Evolutionary conservation across 371 early-diverging fungal species (phyloP).

Genomic region (Mucor mucedo): DNA sequence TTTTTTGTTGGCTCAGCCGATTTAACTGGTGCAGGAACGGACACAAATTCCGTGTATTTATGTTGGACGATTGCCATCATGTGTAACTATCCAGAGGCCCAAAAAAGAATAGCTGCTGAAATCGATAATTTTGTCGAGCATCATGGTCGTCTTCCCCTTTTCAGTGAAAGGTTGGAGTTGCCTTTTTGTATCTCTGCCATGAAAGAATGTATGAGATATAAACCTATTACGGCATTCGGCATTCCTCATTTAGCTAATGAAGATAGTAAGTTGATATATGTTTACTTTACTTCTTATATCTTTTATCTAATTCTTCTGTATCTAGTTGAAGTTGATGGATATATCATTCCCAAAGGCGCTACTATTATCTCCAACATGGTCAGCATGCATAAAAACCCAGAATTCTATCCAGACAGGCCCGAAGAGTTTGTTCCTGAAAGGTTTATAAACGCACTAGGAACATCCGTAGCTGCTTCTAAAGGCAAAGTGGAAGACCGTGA

Average conservation of each 20-base stretch:
- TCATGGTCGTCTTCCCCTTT: conserved; percentile 9
- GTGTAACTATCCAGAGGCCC: conserved; percentile 17
- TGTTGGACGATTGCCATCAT: conserved; percentile 24
- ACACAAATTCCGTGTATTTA: conserved; percentile 16
- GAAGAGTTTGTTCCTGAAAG: conserved; percentile 21
- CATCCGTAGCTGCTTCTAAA: conserved; percentile 20
- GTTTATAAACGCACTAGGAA: conserved; percentile 16
- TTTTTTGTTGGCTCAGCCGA: conserved; percentile 12
- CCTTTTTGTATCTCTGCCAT: conserved; percentile 23
- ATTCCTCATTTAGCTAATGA: conserved; percentile 11
- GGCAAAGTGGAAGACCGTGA: conserved; percentile 21
- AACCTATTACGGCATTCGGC: conserved; percentile 13
- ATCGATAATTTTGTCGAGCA: conserved; percentile 11
- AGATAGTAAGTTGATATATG: conserved; percentile 16
- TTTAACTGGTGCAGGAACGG: conserved; percentile 22
- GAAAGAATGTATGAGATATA: conserved; percentile 22
- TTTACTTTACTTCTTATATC: too few species aligned
- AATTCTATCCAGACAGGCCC: conserved; percentile 12
- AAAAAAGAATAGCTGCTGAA: conserved; percentile 13
- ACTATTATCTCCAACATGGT: conserved; percentile 14
- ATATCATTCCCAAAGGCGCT: conserved; percentile 19
- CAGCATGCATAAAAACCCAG: conserved; percentile 17
- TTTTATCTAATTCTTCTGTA: neutral
- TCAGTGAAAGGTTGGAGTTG: conserved; percentile 9
- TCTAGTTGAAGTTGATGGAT: conserved; percentile 9